These are phyloP conservation scores for Fusarium aywerte DNA, from an alignment of 2,329 filamentous ascomycete genomes.

Conservation along the genomic window DNA sequence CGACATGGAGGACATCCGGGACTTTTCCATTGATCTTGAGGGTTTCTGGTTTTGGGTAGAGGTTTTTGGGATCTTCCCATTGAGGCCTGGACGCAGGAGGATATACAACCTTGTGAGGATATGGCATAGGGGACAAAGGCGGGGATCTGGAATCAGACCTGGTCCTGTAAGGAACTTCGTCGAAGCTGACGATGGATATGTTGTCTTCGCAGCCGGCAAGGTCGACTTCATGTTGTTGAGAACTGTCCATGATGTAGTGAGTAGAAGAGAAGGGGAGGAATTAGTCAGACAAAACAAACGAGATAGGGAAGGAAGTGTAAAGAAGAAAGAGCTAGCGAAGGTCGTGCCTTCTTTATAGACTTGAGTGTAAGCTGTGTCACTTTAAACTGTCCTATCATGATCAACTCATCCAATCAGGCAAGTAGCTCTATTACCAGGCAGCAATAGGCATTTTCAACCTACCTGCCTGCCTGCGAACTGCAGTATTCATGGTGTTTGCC, in stretches of 20 bases:
- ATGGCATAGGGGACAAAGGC: neutral
- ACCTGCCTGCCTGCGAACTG: neutral
- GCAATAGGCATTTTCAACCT: conserved; percentile 17
- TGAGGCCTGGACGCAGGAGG: neutral
- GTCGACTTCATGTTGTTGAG: conserved; percentile 22
- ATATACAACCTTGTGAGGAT: neutral
- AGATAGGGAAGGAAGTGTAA: neutral
- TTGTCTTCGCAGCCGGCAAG: conserved; percentile 27
- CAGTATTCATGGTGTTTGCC: neutral
- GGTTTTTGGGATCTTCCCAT: neutral
- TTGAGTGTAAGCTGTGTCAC: neutral
- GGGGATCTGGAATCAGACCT: neutral
- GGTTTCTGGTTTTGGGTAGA: conserved; percentile 13
- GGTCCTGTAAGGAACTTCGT: conserved; percentile 21
- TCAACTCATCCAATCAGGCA: conserved; percentile 8
- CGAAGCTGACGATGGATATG: conserved; percentile 42
- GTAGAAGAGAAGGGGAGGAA: no score
- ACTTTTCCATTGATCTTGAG: conserved; percentile 51
- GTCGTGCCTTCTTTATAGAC: conserved; percentile 25
- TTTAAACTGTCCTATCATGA: conserved; percentile 1
- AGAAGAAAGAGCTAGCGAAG: neutral
- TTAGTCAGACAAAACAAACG: no score
- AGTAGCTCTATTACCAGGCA: conserved; percentile 26
- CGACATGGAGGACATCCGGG: conserved; percentile 56
- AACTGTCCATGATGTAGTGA: conserved; percentile 24